Conservation (phyloP, 2,329 filamentous ascomycete species). For the Cercospora zeina region DNA sequence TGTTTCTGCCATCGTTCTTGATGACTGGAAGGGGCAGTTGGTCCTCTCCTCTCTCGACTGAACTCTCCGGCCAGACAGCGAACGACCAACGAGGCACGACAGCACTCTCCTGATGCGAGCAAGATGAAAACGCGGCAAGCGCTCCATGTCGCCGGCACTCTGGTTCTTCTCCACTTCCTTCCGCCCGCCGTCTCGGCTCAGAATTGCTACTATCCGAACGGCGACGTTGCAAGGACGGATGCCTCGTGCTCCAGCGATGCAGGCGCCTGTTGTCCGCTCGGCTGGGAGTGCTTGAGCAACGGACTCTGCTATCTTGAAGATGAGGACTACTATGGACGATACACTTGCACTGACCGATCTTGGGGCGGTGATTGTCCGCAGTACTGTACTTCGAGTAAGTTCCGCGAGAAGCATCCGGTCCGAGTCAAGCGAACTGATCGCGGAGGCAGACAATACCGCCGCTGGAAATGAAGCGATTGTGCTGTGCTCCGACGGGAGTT, state of each 20-base stretch:
- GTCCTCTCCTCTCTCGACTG: background rate
- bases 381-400: slow-evolving; percentile 36
- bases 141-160: slow-evolving; percentile 10
- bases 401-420: background rate
- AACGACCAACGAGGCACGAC: background rate
- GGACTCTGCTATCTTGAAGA: slow-evolving; percentile 39
- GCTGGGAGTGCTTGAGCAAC: slow-evolving; percentile 41
- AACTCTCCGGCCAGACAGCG: background rate
- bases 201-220: slow-evolving; percentile 43
- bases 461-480: slow-evolving; percentile 39
- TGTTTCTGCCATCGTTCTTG: slow-evolving; percentile 5
- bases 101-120: slow-evolving; percentile 8
- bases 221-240: slow-evolving; percentile 32
- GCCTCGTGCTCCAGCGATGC: slow-evolving; percentile 33
- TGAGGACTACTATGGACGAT: slow-evolving; percentile 36
- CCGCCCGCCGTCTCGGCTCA: slow-evolving; percentile 25
- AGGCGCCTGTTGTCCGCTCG: slow-evolving; percentile 40
- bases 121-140: slow-evolving; percentile 6
- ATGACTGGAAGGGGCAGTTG: background rate
- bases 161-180: slow-evolving; percentile 21
- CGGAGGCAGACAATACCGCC: slow-evolving; percentile 25
- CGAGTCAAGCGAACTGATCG: background rate
- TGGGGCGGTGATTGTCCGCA: slow-evolving; percentile 38
- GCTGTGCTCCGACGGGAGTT: slow-evolving; percentile 35
- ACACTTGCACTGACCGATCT: slow-evolving; percentile 40